phyloP scores from a whole-genome alignment of 2,329 filamentous ascomycete genomes.

The Myriosclerotinia curreyana region DNA sequence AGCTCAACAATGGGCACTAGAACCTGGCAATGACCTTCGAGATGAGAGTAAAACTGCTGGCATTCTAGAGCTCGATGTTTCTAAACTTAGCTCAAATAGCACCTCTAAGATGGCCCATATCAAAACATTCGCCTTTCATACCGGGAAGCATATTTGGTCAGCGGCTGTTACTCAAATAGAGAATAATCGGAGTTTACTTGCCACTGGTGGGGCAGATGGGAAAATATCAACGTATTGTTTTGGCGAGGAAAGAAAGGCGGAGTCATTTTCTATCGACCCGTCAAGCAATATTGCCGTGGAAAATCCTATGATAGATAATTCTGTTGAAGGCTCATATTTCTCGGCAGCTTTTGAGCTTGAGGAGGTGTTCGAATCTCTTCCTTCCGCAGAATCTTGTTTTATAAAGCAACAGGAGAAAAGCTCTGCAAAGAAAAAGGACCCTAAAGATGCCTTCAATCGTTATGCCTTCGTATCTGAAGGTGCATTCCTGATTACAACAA shows the following conservation, averaged over 20 bases:
- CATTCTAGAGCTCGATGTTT: neutral
- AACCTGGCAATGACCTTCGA: neutral
- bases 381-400: neutral
- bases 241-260: neutral
- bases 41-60: neutral
- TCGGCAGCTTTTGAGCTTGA: conserved; percentile 22
- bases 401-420: neutral
- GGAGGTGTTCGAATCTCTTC: conserved; percentile 19
- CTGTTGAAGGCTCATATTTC: neutral
- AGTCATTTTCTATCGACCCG: neutral
- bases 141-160: conserved; percentile 91
- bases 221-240: conserved; percentile 48
- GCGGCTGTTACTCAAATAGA: conserved; percentile 47
- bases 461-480: conserved; percentile 60
- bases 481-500: conserved; percentile 56
- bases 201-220: conserved; percentile 84
- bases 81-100: neutral
- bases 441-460: conserved; percentile 52
- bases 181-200: conserved; percentile 34
- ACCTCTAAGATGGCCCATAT: conserved; percentile 48
- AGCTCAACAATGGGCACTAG: conserved; percentile 62
- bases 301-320: neutral
- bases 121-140: conserved; percentile 62
- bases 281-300: neutral
- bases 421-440: conserved; percentile 39